These are phyloP conservation scores for Globisporangium nagaii DNA, from an alignment of 352 stramenopile genomes.

Conservation along the genomic window DNA sequence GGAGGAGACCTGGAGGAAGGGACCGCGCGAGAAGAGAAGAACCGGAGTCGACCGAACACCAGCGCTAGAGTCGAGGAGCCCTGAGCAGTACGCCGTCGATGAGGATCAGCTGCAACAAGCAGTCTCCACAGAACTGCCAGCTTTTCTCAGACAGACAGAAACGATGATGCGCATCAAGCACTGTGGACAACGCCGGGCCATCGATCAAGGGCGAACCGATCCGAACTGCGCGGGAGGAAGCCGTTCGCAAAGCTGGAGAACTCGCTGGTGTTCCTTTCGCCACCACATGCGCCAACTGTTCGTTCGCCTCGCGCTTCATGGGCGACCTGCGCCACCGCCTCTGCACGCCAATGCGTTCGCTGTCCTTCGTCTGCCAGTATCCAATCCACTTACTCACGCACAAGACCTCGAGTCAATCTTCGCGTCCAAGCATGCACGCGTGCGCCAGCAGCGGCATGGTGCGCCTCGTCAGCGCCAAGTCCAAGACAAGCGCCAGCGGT, in stretches of 20 bases:
- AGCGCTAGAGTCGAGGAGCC: too few relatives aligned
- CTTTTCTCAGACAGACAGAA: neutral
- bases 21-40: neutral
- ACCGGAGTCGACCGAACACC: neutral
- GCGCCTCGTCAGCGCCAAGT: constrained; percentile 5
- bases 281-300: neutral
- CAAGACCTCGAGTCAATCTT: neutral
- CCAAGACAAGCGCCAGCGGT: neutral
- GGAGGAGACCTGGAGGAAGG: neutral
- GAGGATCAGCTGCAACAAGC: neutral
- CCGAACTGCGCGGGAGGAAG: neutral
- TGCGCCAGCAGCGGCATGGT: constrained; percentile 6
- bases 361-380: neutral
- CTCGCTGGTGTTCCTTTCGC: neutral
- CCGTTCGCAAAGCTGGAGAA: too few relatives aligned
- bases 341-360: too few relatives aligned
- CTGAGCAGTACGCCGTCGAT: too few relatives aligned
- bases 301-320: neutral
- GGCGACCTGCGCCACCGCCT: neutral
- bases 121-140: neutral
- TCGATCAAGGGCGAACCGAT: neutral
- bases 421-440: neutral
- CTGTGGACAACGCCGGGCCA: neutral
- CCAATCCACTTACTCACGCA: neutral
- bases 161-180: neutral